These are phyloP conservation scores for Galeopsis tetrahit DNA, from an alignment of 257 asterid genomes.

Conservation along the genomic window DNA sequence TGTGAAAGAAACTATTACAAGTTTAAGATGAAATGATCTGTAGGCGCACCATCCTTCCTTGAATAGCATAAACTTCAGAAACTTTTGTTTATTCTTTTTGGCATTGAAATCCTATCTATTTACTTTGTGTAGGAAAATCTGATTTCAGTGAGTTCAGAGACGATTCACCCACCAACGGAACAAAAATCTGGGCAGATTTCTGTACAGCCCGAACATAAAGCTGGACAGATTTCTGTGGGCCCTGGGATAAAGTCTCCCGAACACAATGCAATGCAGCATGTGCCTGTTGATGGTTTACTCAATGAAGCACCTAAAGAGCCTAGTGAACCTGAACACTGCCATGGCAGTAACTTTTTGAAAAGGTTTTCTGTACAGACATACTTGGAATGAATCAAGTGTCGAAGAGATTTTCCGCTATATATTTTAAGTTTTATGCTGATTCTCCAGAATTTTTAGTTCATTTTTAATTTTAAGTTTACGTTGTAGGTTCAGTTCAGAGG, in stretches of 20 bases:
- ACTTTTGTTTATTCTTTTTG: constrained; percentile 12
- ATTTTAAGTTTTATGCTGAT: constrained; percentile 19
- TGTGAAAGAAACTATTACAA: background rate
- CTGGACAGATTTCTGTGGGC: constrained; percentile 37
- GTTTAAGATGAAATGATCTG: constrained; percentile 5
- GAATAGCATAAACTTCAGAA: background rate
- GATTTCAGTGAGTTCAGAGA: constrained; percentile 40
- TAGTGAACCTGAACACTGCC: constrained; percentile 51
- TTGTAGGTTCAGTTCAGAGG: constrained; percentile 69
- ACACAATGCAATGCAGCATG: constrained; percentile 39
- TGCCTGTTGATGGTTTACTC: constrained; percentile 32
- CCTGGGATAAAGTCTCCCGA: constrained; percentile 41
- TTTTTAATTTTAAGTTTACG: constrained; percentile 30
- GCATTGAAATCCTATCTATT: constrained; percentile 16
- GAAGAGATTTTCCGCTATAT: background rate
- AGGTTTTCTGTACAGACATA: constrained; percentile 55
- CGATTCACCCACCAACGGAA: constrained; percentile 41
- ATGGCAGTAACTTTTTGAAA: constrained; percentile 63
- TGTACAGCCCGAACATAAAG: constrained; percentile 44
- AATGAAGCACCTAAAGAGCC: constrained; percentile 52
- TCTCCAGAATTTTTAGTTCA: constrained; percentile 16
- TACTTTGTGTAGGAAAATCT: constrained; percentile 56
- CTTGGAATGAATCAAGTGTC: constrained; percentile 29
- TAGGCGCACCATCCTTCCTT: constrained; percentile 7
- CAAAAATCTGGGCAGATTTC: constrained; percentile 33